Percentiles rank a stretch among this genome's conserved stretches.
phyloP scores from a whole-genome alignment of 2,329 filamentous ascomycete species.

The Bipolaris zeicola region DNA sequence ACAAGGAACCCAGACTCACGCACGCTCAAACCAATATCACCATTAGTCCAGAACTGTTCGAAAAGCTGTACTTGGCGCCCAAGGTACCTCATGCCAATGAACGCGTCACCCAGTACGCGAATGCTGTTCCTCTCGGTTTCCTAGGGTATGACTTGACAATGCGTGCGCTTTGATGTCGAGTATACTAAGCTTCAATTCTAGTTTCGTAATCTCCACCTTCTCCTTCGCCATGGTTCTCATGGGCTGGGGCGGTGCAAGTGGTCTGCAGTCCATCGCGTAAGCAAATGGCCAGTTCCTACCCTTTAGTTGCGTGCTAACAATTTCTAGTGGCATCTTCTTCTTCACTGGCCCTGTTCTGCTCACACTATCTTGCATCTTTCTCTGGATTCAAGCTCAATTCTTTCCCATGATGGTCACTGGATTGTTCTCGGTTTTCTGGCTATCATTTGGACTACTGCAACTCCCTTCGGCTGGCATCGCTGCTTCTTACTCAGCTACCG shows the following conservation, averaged over 20 bases:
- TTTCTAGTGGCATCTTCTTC: constrained; percentile 48
- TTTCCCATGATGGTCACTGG: constrained; percentile 59
- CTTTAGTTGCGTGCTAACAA: not conserved
- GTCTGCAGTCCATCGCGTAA: constrained; percentile 44
- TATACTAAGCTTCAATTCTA: not conserved
- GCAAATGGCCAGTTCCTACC: not conserved
- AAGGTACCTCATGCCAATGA: constrained; percentile 33
- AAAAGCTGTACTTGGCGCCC: constrained; percentile 36
- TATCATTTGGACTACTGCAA: constrained; percentile 59
- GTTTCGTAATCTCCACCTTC: constrained; percentile 50
- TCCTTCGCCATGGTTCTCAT: constrained; percentile 50
- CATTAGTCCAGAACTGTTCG: constrained; percentile 36
- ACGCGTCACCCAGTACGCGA: constrained; percentile 26
- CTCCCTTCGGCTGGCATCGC: constrained; percentile 57
- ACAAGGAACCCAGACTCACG: constrained; percentile 24
- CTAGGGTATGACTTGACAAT: constrained; percentile 25
- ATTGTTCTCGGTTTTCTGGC: constrained; percentile 58
- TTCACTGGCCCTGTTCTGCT: constrained; percentile 56
- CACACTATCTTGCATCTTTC: constrained; percentile 56
- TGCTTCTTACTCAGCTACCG: constrained; percentile 51
- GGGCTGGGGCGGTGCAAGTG: constrained; percentile 48
- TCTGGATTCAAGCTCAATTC: constrained; percentile 53
- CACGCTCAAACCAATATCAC: constrained; percentile 37
- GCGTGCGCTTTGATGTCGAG: not conserved
- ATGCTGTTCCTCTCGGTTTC: constrained; percentile 38